A percentile compares a stretch with the other conserved stretches of the same genome.
Evolutionary conservation across 805 yeast species (phyloP).

Genomic region (Wickerhamiella azyma): DNA sequence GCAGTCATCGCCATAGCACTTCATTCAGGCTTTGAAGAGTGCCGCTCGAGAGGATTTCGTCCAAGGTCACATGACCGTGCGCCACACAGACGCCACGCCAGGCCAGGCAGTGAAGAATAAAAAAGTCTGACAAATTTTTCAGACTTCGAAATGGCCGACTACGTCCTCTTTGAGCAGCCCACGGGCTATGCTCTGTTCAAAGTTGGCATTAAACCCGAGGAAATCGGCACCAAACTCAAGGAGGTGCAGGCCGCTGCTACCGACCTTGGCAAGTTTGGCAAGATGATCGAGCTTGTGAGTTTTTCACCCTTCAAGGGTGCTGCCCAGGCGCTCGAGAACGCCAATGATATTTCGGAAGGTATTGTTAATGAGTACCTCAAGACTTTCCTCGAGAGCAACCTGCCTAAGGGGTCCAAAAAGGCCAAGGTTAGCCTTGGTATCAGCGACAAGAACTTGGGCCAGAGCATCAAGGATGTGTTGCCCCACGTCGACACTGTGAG

Average conservation of each 20-base stretch:
- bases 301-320: constrained; percentile 99
- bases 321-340: constrained; percentile 97
- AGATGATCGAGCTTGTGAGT: constrained; percentile 82
- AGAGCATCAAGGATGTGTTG: constrained; percentile 83
- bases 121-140: background rate
- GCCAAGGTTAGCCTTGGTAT: constrained; percentile 71
- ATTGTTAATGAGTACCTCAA: constrained; percentile 85
- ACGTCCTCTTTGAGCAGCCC: constrained; percentile 92
- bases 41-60: no score
- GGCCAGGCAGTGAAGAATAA: background rate
- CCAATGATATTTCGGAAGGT: constrained; percentile 96
- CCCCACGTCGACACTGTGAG: constrained; percentile 83
- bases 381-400: constrained; percentile 74
- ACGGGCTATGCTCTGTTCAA: constrained; percentile 96
- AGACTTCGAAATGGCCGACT: constrained; percentile 51
- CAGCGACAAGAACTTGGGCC: constrained; percentile 90
- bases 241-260: constrained; percentile 87
- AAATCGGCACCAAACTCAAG: constrained; percentile 76
- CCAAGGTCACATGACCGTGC: no score
- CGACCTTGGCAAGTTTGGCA: constrained; percentile 78
- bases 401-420: constrained; percentile 63
- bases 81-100: background rate
- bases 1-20: constrained; percentile 71
- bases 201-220: constrained; percentile 87
- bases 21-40: constrained; percentile 11